Evolutionary conservation across 2,329 filamentous ascomycete genomes (phyloP).

Genomic region (Aspergillus sp.): DNA sequence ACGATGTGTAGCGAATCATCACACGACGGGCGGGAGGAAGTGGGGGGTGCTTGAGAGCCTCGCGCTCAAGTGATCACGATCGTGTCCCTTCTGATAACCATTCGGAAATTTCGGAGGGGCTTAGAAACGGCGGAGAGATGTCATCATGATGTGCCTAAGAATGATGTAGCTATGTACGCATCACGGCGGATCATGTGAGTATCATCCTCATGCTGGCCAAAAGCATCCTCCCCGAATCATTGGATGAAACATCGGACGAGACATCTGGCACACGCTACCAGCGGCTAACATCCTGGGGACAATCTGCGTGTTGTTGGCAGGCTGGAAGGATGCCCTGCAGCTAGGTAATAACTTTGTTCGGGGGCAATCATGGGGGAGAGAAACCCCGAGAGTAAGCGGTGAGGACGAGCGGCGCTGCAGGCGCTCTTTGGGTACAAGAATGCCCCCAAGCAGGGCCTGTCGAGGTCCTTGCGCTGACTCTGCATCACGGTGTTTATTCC

Average conservation of each 20-base stretch:
- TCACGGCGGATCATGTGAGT: slow-evolving; percentile 20
- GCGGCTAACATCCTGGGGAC: not conserved
- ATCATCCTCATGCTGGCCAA: slow-evolving; percentile 1
- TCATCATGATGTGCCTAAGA: slow-evolving; percentile 11
- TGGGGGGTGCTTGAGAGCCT: slow-evolving; percentile 4
- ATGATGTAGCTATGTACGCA: slow-evolving; percentile 8
- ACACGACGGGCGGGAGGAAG: not conserved
- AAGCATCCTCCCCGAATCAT: slow-evolving; percentile 1
- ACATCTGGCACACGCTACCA: not conserved
- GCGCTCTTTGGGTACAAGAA: slow-evolving; percentile 2
- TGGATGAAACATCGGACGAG: slow-evolving; percentile 2
- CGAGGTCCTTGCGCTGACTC: slow-evolving; percentile 13
- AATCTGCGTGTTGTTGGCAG: slow-evolving; percentile 9
- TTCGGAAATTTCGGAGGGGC: slow-evolving; percentile 33
- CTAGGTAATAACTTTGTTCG: slow-evolving; percentile 3
- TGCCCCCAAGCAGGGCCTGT: slow-evolving; percentile 9
- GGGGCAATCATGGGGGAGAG: slow-evolving; percentile 10
- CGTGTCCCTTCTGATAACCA: slow-evolving; percentile 31
- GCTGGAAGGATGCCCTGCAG: slow-evolving; percentile 1
- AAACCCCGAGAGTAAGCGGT: slow-evolving; percentile 15
- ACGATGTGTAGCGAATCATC: not conserved
- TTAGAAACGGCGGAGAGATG: slow-evolving; percentile 9
- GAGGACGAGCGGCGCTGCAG: slow-evolving; percentile 9
- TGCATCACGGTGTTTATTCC: slow-evolving; percentile 18
- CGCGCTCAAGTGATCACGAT: slow-evolving; percentile 14